Percentiles rank a stretch among this genome's conserved stretches.
Conservation (phyloP, 2,329 filamentous ascomycete species). For the Fusarium brevicatenulatum region DNA sequence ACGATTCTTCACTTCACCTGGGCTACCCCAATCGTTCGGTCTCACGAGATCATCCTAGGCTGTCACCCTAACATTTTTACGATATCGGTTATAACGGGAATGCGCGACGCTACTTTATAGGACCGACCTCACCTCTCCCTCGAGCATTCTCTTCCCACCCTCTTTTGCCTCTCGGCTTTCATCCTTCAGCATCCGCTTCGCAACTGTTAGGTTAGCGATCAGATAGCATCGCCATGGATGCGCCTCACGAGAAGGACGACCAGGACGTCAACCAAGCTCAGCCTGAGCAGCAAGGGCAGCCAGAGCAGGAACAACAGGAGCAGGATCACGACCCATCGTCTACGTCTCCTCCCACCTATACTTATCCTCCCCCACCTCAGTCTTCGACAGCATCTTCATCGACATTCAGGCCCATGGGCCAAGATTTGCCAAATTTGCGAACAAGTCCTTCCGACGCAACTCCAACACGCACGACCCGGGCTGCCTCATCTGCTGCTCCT, state of each 20-base stretch:
- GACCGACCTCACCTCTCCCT: conserved; percentile 12
- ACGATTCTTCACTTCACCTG: neutral
- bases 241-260: conserved; percentile 25
- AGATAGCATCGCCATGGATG: conserved; percentile 38
- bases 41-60: neutral
- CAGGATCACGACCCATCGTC: neutral
- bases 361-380: conserved; percentile 12
- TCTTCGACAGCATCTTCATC: conserved; percentile 25
- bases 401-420: conserved; percentile 7
- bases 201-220: conserved; percentile 33
- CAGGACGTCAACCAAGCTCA: conserved; percentile 12
- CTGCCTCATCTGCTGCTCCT: conserved; percentile 23
- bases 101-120: conserved; percentile 37
- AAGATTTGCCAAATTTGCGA: conserved; percentile 9
- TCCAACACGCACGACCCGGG: conserved; percentile 21
- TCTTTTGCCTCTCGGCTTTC: conserved; percentile 7
- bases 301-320: neutral
- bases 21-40: neutral
- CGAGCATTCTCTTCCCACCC: conserved; percentile 13
- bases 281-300: neutral
- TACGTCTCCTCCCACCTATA: neutral
- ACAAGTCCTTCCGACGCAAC: conserved; percentile 5
- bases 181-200: conserved; percentile 8
- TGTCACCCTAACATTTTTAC: neutral
- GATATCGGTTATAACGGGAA: conserved; percentile 21